phyloP scores from a whole-genome alignment of 306 rosid species.

The Rosa rugosa region DNA sequence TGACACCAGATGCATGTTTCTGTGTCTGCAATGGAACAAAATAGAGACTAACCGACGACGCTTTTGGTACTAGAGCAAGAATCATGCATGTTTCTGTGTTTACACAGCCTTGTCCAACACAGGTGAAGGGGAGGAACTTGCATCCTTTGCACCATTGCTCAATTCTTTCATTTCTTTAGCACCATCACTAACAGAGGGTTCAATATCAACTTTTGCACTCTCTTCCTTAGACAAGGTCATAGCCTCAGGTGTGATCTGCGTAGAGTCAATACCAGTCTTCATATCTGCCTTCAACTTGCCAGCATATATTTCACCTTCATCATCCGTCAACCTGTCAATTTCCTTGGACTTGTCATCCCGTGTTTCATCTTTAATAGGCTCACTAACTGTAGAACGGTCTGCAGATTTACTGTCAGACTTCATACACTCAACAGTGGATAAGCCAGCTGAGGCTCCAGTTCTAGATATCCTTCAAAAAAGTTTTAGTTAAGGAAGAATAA shows the following conservation, averaged over 20 bases:
- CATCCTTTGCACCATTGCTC: slow-evolving; percentile 18
- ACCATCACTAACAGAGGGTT: slow-evolving; percentile 9
- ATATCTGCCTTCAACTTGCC: slow-evolving; percentile 23
- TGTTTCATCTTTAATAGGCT: slow-evolving; percentile 18
- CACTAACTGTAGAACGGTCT: slow-evolving; percentile 10
- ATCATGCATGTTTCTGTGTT: slow-evolving; percentile 12
- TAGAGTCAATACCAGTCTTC: slow-evolving; percentile 22
- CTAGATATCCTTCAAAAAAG: slow-evolving; percentile 26
- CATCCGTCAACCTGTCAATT: slow-evolving; percentile 6
- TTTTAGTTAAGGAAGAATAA: slow-evolving; percentile 19
- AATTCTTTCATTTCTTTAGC: slow-evolving; percentile 15
- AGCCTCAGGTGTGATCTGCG: slow-evolving; percentile 12
- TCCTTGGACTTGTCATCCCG: slow-evolving; percentile 22
- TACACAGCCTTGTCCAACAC: slow-evolving; percentile 23
- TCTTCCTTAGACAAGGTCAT: slow-evolving; percentile 8
- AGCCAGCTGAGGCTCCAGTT: slow-evolving; percentile 24
- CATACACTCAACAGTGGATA: slow-evolving; percentile 18
- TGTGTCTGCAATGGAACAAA: slow-evolving; percentile 5
- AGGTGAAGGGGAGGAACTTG: slow-evolving; percentile 12
- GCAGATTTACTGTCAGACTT: slow-evolving; percentile 20
- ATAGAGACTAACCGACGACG: slow-evolving; percentile 19
- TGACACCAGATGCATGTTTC: slow-evolving; percentile 5
- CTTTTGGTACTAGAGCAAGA: slow-evolving; percentile 26
- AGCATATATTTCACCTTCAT: slow-evolving; percentile 15
- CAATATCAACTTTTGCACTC: background rate